phyloP scores from a whole-genome alignment of 2,329 filamentous ascomycete species.

The Aspergillus fumigatiaffinis region DNA sequence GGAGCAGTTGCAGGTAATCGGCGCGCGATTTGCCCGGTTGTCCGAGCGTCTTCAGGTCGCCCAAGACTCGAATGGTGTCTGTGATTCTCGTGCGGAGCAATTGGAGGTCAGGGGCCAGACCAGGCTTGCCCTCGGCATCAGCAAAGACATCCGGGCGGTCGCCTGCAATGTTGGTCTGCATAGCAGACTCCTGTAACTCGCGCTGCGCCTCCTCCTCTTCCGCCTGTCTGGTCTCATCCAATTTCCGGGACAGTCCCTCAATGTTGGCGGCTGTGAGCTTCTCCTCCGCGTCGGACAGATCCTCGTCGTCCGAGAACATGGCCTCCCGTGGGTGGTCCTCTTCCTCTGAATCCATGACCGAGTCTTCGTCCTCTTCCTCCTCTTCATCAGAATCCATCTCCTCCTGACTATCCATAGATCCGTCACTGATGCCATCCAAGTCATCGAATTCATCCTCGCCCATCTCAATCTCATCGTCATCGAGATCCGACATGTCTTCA shows the following conservation, averaged over 20 bases:
- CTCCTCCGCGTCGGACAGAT: slow-evolving; percentile 83
- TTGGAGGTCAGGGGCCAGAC: slow-evolving; percentile 84
- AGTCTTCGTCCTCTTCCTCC: slow-evolving; percentile 52
- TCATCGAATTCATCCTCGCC: slow-evolving; percentile 47
- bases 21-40: slow-evolving; percentile 77
- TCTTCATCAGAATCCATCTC: slow-evolving; percentile 55
- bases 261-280: slow-evolving; percentile 94
- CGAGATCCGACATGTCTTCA: slow-evolving; percentile 31
- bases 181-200: slow-evolving; percentile 76
- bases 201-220: slow-evolving; percentile 80
- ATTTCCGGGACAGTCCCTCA: slow-evolving; percentile 77
- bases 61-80: slow-evolving; percentile 86
- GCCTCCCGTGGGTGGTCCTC: slow-evolving; percentile 55
- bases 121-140: slow-evolving; percentile 54
- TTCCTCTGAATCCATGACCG: slow-evolving; percentile 68
- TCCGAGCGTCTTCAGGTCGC: slow-evolving; percentile 77
- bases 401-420: slow-evolving; percentile 48
- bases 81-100: slow-evolving; percentile 84
- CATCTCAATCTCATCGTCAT: slow-evolving; percentile 37
- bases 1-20: slow-evolving; percentile 80
- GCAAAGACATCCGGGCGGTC: slow-evolving; percentile 64
- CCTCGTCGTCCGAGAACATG: slow-evolving; percentile 95
- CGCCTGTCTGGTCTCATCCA: slow-evolving; percentile 72
- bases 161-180: slow-evolving; percentile 90
- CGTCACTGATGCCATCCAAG: slow-evolving; percentile 38